Evolutionary conservation across 331 rosid species (phyloP).

Genomic region (Quercus phellos): DNA sequence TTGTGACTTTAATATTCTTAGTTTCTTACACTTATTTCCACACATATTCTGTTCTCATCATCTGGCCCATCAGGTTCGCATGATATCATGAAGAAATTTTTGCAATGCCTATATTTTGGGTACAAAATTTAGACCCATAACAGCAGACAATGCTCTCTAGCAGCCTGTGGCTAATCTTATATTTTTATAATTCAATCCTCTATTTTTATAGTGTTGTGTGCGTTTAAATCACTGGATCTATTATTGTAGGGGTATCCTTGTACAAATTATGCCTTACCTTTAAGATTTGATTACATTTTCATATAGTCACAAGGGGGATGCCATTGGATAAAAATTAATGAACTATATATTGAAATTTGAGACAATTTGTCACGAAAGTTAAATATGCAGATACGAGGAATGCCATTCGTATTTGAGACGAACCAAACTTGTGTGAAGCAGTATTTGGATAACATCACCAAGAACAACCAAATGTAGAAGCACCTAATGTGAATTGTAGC

Average conservation of each 20-base stretch:
- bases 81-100: background rate
- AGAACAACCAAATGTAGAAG: constrained; percentile 20
- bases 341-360: background rate
- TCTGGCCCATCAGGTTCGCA: background rate
- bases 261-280: background rate
- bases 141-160: background rate
- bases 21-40: background rate
- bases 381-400: constrained; percentile 69
- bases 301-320: background rate
- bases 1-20: background rate
- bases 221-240: background rate
- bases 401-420: constrained; percentile 68
- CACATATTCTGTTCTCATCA: background rate
- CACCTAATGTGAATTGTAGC: constrained; percentile 24
- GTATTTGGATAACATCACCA: constrained; percentile 44
- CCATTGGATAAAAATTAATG: background rate
- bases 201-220: background rate
- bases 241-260: background rate
- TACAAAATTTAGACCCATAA: background rate
- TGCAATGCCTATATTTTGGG: background rate
- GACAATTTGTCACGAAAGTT: constrained; percentile 17
- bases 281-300: background rate
- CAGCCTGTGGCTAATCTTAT: background rate
- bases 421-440: constrained; percentile 51
- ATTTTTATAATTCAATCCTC: background rate